phyloP scores from a whole-genome alignment of 345 rosid genomes.

The Eucalyptus sp. region DNA sequence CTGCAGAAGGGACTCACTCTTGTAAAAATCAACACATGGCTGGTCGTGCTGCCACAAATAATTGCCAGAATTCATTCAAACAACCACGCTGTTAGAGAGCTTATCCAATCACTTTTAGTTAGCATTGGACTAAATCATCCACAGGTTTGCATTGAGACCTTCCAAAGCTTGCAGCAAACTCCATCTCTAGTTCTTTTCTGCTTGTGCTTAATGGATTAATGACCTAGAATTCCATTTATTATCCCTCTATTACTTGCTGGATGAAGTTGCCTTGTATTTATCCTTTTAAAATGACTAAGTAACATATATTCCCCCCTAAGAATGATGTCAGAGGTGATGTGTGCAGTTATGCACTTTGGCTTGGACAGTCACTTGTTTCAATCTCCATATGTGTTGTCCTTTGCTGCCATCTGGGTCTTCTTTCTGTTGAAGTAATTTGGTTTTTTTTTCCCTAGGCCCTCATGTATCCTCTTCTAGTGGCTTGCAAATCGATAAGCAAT shows the following conservation, averaged over 20 bases:
- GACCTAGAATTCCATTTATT: not conserved
- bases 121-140: constrained; percentile 96
- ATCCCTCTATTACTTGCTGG: not conserved
- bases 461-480: constrained; percentile 99
- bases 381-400: not conserved
- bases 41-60: constrained; percentile 95
- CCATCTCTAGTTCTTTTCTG: not conserved
- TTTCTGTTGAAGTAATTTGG: not conserved
- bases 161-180: not conserved
- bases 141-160: constrained; percentile 42
- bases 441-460: constrained; percentile 55
- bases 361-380: not conserved
- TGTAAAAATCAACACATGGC: constrained; percentile 97
- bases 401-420: not conserved
- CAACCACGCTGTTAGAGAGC: constrained; percentile 83
- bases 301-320: not conserved
- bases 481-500: constrained; percentile 96
- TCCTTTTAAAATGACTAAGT: not conserved
- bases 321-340: not conserved
- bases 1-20: constrained; percentile 67
- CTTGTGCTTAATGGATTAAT: not conserved
- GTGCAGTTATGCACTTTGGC: not conserved
- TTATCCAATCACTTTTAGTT: constrained; percentile 88
- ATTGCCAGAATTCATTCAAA: constrained; percentile 99
- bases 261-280: not conserved